phyloP scores from a whole-genome alignment of 1,139 yeast species.

The Saccharomycopsis hybrid region DNA sequence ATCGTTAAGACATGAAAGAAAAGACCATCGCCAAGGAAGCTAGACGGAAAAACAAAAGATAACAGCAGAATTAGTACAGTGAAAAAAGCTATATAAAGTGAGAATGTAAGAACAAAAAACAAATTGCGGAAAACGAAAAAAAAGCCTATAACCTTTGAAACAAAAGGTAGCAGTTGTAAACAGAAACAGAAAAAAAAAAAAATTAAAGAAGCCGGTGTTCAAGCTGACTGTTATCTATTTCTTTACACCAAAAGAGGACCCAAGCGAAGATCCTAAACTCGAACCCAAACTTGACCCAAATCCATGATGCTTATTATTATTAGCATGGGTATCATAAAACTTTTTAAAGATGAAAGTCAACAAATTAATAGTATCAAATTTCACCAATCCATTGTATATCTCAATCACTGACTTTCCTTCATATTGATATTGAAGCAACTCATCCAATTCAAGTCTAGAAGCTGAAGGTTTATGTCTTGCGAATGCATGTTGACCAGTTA shows the following conservation, averaged over 20 bases:
- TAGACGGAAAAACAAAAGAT: too few species aligned
- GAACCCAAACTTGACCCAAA: background rate
- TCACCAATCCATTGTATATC: conserved; percentile 59
- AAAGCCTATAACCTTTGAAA: background rate
- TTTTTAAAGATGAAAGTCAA: conserved; percentile 64
- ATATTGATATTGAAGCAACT: conserved; percentile 61
- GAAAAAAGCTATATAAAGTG: too few species aligned
- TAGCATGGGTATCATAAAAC: conserved; percentile 39
- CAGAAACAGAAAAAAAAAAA: background rate
- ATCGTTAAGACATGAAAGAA: too few species aligned
- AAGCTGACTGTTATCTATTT: background rate
- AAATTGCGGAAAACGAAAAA: background rate
- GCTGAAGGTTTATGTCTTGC: conserved; percentile 19
- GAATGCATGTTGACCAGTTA: conserved; percentile 1
- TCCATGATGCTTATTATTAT: background rate
- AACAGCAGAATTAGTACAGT: too few species aligned
- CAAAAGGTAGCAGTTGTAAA: background rate
- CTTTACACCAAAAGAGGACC: background rate
- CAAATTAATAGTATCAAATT: conserved; percentile 59
- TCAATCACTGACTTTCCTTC: conserved; percentile 41
- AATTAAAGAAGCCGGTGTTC: background rate
- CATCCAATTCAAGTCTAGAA: conserved; percentile 54
- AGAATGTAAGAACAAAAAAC: background rate
- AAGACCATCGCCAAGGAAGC: too few species aligned
- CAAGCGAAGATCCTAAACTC: background rate